Evolutionary conservation across 345 rosid genomes (phyloP).

Genomic region (Citropsis articulata): DNA sequence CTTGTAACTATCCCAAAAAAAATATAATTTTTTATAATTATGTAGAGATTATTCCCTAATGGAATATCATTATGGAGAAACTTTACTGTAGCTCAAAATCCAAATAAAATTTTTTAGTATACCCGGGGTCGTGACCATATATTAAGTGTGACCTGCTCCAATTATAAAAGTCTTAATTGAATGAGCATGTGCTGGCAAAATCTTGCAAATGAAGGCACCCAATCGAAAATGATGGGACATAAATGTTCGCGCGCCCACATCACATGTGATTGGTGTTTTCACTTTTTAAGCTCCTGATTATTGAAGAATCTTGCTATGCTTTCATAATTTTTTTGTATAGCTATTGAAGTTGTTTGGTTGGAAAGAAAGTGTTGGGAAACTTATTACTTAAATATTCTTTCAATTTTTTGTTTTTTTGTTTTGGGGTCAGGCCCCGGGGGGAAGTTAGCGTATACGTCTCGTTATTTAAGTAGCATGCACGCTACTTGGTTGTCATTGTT

Average conservation of each 20-base stretch:
- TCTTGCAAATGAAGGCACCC: background rate
- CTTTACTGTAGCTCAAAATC: too few relatives aligned
- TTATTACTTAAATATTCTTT: background rate
- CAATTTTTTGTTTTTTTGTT: too few relatives aligned
- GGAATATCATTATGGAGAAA: too few relatives aligned
- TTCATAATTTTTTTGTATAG: too few relatives aligned
- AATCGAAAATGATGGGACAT: background rate
- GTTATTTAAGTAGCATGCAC: background rate
- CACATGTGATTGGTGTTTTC: background rate
- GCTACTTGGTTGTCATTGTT: background rate
- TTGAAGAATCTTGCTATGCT: background rate
- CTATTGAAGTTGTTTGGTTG: background rate
- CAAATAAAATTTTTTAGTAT: too few relatives aligned
- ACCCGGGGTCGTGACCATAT: background rate
- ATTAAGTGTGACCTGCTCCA: background rate
- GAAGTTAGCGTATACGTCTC: background rate
- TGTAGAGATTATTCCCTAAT: too few relatives aligned
- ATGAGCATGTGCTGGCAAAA: background rate
- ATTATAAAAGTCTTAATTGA: background rate
- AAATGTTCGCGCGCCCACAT: background rate
- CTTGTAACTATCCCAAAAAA: rapidly evolving
- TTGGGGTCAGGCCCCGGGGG: too few relatives aligned
- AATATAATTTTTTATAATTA: too few relatives aligned
- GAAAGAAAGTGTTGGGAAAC: background rate
- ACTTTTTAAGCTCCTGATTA: background rate